These are phyloP conservation scores for Erythrobasidium hasegawianum DNA, from an alignment of 1,284 basidiomycete species.

Conservation along the genomic window DNA sequence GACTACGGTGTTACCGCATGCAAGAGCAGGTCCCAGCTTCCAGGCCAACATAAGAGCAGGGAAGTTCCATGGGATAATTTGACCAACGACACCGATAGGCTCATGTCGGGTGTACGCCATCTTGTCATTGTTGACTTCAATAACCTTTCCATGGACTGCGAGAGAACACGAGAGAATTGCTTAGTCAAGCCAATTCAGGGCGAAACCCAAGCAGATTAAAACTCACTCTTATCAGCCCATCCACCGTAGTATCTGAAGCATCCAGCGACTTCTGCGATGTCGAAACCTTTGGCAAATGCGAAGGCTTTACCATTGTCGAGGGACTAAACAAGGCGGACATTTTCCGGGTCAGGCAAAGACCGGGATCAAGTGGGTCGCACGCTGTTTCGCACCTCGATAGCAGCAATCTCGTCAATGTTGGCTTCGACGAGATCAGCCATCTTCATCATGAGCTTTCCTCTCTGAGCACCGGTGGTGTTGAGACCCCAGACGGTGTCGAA, in stretches of 20 bases:
- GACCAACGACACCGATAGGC: conserved; percentile 85
- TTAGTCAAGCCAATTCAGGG: conserved; percentile 60
- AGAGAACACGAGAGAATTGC: conserved; percentile 69
- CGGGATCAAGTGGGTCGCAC: neutral
- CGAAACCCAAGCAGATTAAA: conserved; percentile 51
- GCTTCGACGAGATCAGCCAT: conserved; percentile 71
- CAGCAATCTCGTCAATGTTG: conserved; percentile 66
- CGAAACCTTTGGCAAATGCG: conserved; percentile 64
- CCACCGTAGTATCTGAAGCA: conserved; percentile 46
- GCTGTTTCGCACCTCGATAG: conserved; percentile 56
- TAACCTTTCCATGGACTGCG: conserved; percentile 57
- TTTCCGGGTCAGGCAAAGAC: conserved; percentile 6
- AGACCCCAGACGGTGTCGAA: conserved; percentile 72
- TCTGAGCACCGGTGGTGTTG: conserved; percentile 63
- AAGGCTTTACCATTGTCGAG: conserved; percentile 80
- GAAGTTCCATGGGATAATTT: conserved; percentile 60
- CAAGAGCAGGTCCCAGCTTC: conserved; percentile 81
- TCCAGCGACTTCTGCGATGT: conserved; percentile 65
- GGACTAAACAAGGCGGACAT: conserved; percentile 37
- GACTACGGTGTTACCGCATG: conserved; percentile 75
- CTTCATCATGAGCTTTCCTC: conserved; percentile 64
- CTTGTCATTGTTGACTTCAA: conserved; percentile 58
- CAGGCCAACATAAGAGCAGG: conserved; percentile 81
- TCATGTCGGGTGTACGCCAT: conserved; percentile 81
- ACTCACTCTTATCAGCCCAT: conserved; percentile 48